Evolutionary conservation across 495 filamentous ascomycete species (phyloP), one percentile per base, ranked within the genome.

Genomic region (Aspergillus carlsbadensis): DNA sequence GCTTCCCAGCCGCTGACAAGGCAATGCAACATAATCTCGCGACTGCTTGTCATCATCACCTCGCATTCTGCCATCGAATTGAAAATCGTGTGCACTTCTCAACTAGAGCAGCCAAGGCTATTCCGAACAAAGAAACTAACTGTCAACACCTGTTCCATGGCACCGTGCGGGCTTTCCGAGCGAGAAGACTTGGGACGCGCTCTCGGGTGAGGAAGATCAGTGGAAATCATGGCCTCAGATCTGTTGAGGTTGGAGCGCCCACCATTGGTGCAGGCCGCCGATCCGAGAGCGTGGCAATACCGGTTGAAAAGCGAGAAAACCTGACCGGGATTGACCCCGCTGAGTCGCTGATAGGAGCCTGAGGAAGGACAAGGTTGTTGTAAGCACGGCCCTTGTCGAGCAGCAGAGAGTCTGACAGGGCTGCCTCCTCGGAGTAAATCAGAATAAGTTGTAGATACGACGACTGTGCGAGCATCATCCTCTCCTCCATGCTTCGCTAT

Each of bases 121-220:
- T 3, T 10, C 10, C 11, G 35, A 37, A 37, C 11, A 37, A 22
- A 50, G 14, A 56, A 31, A 39, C 20, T 36, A 29, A 37, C 44
- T 55, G 35, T 54, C 43, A 35, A 44, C 45, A 21, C 3, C 33
- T 52, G 56, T 44, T 58, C 66, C 68, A 61, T 58, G 66, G 59
- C 56, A 63, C 65, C 10, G 56, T 22, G 49, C 63, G 59, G 63
- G 51, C 43, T 59, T 44, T 40, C 58, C 63, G 44, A 46, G 56
- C 21, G 40, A 57, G 24, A 59, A 63, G 61, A 66, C 63, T 63
- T 60, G 65, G 70, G 58, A 67, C 58, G 57, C 58, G 49, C 51
- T 52, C 57, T 54, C 59, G 57, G 59, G 72, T 52, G 65, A 57
- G 68, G 70, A 55, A 71, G 72, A 75, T 73, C 72, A 75, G 70